Base-by-base conservation (phyloP, 2,329 filamentous ascomycete genomes). In the Westerdykella aurantiaca region DNA sequence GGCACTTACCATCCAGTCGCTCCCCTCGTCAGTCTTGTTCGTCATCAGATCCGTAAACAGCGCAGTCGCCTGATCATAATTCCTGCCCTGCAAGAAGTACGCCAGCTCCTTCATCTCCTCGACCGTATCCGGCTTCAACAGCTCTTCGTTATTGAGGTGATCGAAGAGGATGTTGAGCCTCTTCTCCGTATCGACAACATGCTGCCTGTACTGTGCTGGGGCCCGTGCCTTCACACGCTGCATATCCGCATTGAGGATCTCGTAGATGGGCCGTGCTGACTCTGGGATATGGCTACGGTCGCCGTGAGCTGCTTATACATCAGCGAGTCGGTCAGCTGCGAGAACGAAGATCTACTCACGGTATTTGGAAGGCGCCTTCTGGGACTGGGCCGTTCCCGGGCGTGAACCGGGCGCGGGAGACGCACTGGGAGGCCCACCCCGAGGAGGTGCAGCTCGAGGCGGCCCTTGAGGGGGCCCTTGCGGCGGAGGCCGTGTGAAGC, bases 141-240 rank as follows among this genome's bases (percentile, higher is more conserved):
- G 74, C 60, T 97, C 90, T 61, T 90, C 86, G 54, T 97, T 97
- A 76, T 97, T 98, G 38, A 98, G 76, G 67, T 96, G 89, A 63
- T 98, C 91, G 65, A 96, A 97, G n/a, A 98, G 74, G 39, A 96
- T 83, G 58, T 86, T 87, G 46, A 98, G 77, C 22, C 93, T 83
- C 71, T 95, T 95, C 66, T 95, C 88, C 2, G 90, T 93, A 64
- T 97, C 93, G 58, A 88, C 86, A 16, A 98, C 89, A 65, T 97
- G 90, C 12, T 83, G 78, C 50, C 87, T 84, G 71, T 93, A 96
- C 13, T 84, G 83, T n/a, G 84, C 75, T 14, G 93, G 93, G 0
- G 93, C 93, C 55, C 88, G 85, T 25, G 82, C 72, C 47, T 90
- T 90, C 43, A 98, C 86, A 29, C 89, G 86, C 57, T 91, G 83